These are phyloP conservation scores for Cladophialophora bantiana DNA, from an alignment of 2,329 filamentous ascomycete genomes.

Conservation along the genomic window DNA sequence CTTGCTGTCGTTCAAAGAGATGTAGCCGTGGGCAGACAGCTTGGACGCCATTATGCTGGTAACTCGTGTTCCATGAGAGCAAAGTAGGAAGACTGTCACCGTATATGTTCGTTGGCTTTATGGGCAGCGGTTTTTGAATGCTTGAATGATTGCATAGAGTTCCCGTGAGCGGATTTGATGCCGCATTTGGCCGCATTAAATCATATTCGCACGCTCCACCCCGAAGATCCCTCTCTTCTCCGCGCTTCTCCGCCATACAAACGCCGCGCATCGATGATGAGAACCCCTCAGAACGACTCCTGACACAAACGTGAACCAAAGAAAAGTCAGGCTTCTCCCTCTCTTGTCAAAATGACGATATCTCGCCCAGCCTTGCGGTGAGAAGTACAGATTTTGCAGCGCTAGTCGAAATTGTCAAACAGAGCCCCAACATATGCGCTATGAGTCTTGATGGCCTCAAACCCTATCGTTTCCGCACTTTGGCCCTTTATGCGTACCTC, in stretches of 20 bases:
- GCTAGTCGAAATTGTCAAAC: conserved; percentile 24
- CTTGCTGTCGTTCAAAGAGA: conserved; percentile 17
- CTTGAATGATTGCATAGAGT: background rate
- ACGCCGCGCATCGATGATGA: background rate
- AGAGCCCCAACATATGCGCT: conserved; percentile 17
- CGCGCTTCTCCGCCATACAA: conserved; percentile 9
- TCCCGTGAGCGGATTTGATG: conserved; percentile 1
- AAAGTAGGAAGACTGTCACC: background rate
- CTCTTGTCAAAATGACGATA: background rate
- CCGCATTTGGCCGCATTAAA: conserved; percentile 19
- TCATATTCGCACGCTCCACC: background rate
- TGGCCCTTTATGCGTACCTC: conserved; percentile 3
- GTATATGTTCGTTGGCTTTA: background rate
- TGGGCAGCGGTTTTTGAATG: background rate
- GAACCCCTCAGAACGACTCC: background rate
- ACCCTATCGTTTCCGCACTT: background rate
- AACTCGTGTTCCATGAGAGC: background rate
- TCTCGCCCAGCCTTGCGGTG: background rate
- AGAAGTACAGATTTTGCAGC: background rate
- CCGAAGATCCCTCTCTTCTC: conserved; percentile 6
- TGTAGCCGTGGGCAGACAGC: conserved; percentile 13
- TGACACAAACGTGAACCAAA: background rate
- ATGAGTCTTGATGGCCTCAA: conserved; percentile 16
- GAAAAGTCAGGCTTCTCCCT: background rate
- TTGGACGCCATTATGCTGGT: conserved; percentile 17